These are phyloP conservation scores for Babesia divergens DNA, from an alignment of 169 alveolate species.

Conservation along the genomic window DNA sequence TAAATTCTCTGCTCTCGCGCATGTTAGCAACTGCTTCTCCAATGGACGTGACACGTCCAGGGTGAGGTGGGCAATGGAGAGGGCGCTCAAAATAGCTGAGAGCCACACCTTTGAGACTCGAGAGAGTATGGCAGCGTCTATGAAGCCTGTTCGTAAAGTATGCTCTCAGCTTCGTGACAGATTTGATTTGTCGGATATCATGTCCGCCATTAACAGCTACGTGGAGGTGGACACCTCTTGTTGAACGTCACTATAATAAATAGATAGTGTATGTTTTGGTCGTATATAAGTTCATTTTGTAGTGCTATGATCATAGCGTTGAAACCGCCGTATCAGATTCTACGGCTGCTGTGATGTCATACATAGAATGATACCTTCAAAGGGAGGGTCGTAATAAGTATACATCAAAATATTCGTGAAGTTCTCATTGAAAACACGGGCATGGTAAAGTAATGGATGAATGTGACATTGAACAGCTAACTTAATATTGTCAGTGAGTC, in stretches of 20 bases:
- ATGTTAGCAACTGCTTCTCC: conserved; percentile 1
- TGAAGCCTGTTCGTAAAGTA: background rate
- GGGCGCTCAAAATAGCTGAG: background rate
- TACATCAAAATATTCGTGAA: no score
- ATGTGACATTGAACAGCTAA: no score
- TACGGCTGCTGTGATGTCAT: background rate
- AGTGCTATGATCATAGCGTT: background rate
- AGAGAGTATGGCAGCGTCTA: background rate
- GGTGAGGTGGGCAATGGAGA: conserved; percentile 24
- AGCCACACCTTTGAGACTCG: background rate
- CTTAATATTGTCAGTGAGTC: no score
- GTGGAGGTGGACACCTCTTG: background rate
- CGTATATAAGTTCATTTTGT: background rate
- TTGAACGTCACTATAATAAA: background rate
- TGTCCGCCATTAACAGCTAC: conserved; percentile 20
- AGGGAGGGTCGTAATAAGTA: no score
- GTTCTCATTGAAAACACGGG: no score
- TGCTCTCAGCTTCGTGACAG: background rate
- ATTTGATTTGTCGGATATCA: background rate
- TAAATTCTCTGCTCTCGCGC: conserved; percentile 41
- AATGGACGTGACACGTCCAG: background rate
- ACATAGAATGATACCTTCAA: background rate
- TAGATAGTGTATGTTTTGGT: background rate
- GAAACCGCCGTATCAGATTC: background rate
- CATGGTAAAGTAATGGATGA: no score